A percentile compares a stretch with the other conserved stretches of the same genome.
Conservation (phyloP, 2,329 filamentous ascomycete species). For the Apiospora pterosperma region DNA sequence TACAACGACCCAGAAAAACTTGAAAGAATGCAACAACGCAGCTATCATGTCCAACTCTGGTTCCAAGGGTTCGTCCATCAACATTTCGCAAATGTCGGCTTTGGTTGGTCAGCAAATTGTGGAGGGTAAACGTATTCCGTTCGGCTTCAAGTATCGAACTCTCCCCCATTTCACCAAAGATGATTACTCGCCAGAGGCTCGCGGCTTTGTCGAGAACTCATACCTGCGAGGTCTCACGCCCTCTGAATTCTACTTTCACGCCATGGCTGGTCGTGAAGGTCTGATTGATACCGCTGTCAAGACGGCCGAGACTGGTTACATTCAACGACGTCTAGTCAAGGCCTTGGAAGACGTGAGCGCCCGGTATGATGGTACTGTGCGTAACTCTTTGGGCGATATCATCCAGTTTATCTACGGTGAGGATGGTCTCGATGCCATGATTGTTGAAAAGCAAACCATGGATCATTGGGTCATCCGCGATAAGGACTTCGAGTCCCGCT, state of each 20-base stretch:
- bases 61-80: conserved; percentile 98
- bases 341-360: conserved; percentile 96
- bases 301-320: conserved; percentile 98
- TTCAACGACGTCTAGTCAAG: conserved; percentile 96
- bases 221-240: conserved; percentile 95
- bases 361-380: conserved; percentile 95
- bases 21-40: conserved; percentile 95
- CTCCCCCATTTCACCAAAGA: conserved; percentile 98
- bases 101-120: conserved; percentile 97
- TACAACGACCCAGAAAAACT: conserved; percentile 83
- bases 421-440: conserved; percentile 88
- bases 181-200: conserved; percentile 94
- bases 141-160: conserved; percentile 97
- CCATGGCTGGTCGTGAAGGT: conserved; percentile 99
- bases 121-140: conserved; percentile 97
- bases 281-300: conserved; percentile 99
- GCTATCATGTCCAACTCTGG: conserved; percentile 95
- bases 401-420: conserved; percentile 98
- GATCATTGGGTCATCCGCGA: conserved; percentile 82
- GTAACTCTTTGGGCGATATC: conserved; percentile 94
- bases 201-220: conserved; percentile 98
- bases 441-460: conserved; percentile 89
- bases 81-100: conserved; percentile 99
- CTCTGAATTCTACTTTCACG: conserved; percentile 98
- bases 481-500: conserved; percentile 74